These are phyloP conservation scores for Kodamaea hsintzibuensis DNA, from an alignment of 805 yeast species.

Conservation along the genomic window DNA sequence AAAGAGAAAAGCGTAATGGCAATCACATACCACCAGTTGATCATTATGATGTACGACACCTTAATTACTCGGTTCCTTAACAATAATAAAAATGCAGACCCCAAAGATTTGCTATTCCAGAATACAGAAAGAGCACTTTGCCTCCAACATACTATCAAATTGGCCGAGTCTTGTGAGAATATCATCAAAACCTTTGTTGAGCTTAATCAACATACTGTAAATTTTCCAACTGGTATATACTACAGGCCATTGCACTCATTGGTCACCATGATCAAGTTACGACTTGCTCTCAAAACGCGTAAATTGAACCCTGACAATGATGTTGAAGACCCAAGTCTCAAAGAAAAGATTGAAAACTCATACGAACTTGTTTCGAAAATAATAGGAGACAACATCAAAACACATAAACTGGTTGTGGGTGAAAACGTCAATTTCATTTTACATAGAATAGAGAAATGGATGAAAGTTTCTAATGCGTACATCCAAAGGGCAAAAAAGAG, in stretches of 20 bases:
- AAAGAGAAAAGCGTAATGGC: slow-evolving; percentile 36
- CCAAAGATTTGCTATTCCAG: slow-evolving; percentile 5
- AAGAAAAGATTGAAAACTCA: slow-evolving; percentile 22
- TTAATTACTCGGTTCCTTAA: slow-evolving; percentile 42
- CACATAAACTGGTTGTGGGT: slow-evolving; percentile 23
- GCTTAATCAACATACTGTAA: slow-evolving; percentile 37
- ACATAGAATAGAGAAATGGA: slow-evolving; percentile 29
- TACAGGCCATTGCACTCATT: slow-evolving; percentile 56
- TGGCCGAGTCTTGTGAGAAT: slow-evolving; percentile 48
- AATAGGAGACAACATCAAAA: slow-evolving; percentile 20
- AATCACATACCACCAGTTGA: slow-evolving; percentile 50
- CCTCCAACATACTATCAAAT: slow-evolving; percentile 38
- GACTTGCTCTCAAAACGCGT: slow-evolving; percentile 44
- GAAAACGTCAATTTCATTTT: slow-evolving; percentile 24
- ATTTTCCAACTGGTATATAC: slow-evolving; percentile 52
- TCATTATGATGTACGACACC: slow-evolving; percentile 54
- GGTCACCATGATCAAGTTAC: slow-evolving; percentile 47
- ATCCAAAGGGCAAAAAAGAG: slow-evolving; percentile 1
- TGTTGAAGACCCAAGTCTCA: neutral
- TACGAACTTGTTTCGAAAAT: slow-evolving; percentile 19
- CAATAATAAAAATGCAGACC: neutral
- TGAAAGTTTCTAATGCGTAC: slow-evolving; percentile 22
- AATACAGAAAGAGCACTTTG: slow-evolving; percentile 29
- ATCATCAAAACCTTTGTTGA: slow-evolving; percentile 46
- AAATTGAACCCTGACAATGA: slow-evolving; percentile 13